Evolutionary conservation across 306 rosid genomes (phyloP).

Genomic region (Crataegus laevigata): DNA sequence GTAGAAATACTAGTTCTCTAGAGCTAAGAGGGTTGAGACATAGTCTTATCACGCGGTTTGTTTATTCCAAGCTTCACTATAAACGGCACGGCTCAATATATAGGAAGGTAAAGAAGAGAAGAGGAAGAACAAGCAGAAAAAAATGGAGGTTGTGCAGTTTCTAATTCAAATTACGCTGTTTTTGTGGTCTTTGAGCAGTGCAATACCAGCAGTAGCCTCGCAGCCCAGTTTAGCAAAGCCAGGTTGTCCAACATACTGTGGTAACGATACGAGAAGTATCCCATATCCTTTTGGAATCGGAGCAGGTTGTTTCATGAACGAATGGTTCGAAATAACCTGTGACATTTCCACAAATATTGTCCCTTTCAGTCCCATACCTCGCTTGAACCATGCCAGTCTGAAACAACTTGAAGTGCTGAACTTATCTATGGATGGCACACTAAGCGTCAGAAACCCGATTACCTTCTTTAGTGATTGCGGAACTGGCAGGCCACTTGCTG

Average conservation of each 20-base stretch:
- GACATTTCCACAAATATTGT: neutral
- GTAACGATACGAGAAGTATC: neutral
- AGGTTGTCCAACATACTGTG: conserved; percentile 24
- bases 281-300: conserved; percentile 43
- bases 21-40: no score
- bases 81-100: no score
- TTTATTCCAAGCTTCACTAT: neutral
- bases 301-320: neutral
- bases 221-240: neutral
- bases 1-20: no score
- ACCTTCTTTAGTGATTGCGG: neutral
- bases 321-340: conserved; percentile 35
- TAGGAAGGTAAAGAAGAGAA: neutral
- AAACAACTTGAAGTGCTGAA: neutral
- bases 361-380: neutral
- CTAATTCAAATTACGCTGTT: neutral
- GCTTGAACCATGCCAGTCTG: neutral
- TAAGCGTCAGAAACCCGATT: conserved; percentile 15
- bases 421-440: neutral
- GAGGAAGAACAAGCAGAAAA: neutral
- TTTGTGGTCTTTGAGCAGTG: neutral
- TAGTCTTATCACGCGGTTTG: neutral
- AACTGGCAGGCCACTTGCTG: rapidly evolving
- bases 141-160: neutral
- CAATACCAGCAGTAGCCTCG: neutral